Conservation (phyloP, 2,329 filamentous ascomycete genomes). For the Fusarium stilboides region DNA sequence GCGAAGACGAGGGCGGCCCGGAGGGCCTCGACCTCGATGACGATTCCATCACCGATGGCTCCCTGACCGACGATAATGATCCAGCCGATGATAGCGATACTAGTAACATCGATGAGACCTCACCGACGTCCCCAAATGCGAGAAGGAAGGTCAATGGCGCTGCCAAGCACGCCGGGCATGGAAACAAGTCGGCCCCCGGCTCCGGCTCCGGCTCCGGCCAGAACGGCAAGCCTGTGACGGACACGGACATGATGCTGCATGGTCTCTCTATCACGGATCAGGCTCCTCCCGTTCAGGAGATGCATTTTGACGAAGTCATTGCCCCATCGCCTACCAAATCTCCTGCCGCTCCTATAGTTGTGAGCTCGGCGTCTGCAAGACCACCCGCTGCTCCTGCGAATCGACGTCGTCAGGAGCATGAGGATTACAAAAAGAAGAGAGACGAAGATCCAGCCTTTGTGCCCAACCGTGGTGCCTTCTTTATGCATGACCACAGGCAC, state of each 20-base stretch:
- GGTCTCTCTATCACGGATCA: slow-evolving; percentile 64
- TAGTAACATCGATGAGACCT: slow-evolving; percentile 72
- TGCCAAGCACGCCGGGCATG: slow-evolving; percentile 53
- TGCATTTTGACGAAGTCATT: slow-evolving; percentile 63
- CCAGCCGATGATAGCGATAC: slow-evolving; percentile 74
- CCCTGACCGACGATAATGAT: slow-evolving; percentile 74
- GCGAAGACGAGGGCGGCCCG: slow-evolving; percentile 74
- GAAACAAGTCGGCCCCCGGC: slow-evolving; percentile 56
- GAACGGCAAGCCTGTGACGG: slow-evolving; percentile 58
- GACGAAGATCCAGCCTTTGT: slow-evolving; percentile 94
- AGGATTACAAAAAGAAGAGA: slow-evolving; percentile 89
- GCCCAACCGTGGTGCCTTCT: slow-evolving; percentile 93
- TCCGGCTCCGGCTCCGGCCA: slow-evolving; percentile 55
- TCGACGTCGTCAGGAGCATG: slow-evolving; percentile 85
- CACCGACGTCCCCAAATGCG: slow-evolving; percentile 63
- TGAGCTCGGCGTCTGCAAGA: slow-evolving; percentile 67
- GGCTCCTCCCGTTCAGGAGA: slow-evolving; percentile 59
- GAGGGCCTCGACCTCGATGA: slow-evolving; percentile 73
- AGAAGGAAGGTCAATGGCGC: slow-evolving; percentile 62
- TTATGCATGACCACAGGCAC: slow-evolving; percentile 94
- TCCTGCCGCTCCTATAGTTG: slow-evolving; percentile 66
- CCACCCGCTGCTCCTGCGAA: slow-evolving; percentile 74
- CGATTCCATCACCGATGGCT: slow-evolving; percentile 77
- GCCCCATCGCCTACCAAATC: slow-evolving; percentile 58
- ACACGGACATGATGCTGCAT: slow-evolving; percentile 73